Evolutionary conservation across 1,284 basidiomycete species (phyloP).

Genomic region (Ustilago bromivora): DNA sequence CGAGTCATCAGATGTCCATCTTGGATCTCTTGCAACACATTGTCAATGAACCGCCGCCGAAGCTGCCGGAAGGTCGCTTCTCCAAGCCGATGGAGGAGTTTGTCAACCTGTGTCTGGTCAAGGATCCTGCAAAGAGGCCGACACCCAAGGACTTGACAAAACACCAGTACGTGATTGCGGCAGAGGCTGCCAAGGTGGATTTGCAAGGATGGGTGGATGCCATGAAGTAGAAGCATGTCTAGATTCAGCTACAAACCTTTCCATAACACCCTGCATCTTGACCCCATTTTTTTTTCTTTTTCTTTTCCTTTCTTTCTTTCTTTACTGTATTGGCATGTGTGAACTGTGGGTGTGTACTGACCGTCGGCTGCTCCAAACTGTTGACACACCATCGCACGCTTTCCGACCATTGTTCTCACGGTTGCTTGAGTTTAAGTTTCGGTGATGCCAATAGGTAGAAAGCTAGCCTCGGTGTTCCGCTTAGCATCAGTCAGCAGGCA

Average conservation of each 20-base stretch:
- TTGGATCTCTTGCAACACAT: constrained; percentile 96
- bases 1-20: constrained; percentile 94
- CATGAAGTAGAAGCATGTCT: constrained; percentile 32
- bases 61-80: constrained; percentile 59
- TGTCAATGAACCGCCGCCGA: constrained; percentile 76
- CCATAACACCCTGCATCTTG: background rate
- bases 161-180: constrained; percentile 55
- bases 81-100: constrained; percentile 60
- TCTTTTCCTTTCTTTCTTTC: background rate
- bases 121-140: constrained; percentile 61
- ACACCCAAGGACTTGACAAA: constrained; percentile 65
- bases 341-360: background rate
- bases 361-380: background rate
- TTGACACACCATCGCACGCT: background rate
- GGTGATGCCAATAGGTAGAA: background rate
- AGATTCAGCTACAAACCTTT: background rate
- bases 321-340: background rate
- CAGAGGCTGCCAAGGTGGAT: constrained; percentile 48
- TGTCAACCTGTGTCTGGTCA: constrained; percentile 63
- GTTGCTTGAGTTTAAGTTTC: background rate
- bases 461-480: background rate
- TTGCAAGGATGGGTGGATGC: constrained; percentile 57
- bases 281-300: too few species aligned
- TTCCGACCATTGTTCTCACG: background rate
- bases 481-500: background rate